Evolutionary conservation across 2,329 filamentous ascomycete genomes (phyloP), one percentile per base, ranked within the genome.

Genomic region (Capronia coronata): DNA sequence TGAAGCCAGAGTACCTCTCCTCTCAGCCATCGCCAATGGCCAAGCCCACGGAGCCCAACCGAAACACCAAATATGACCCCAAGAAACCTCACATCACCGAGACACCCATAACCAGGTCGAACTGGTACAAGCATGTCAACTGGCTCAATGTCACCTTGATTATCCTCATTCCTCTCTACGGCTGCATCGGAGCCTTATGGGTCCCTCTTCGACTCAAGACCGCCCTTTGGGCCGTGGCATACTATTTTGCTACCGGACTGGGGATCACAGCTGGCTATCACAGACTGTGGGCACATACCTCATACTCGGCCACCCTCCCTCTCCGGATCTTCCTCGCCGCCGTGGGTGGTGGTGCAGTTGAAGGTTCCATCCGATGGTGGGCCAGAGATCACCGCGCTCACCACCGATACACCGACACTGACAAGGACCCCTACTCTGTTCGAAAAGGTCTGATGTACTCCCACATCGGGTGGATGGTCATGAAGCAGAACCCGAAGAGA

Each of bases 91-190:
- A 94, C 70, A 93, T 94, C 70, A 82, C 87, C 58, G 88, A 94
- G 58, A 79, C 80, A 56, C 84, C 86, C 50, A 83, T 94, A 61
- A 94, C 87, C 52, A 77, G 75, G 69, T 73, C 76, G 63, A 95
- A 94, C 75, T 93, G 87, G 86, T 83, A 89, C 72, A 84, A 90
- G 73, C 89, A 95, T 66, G 78, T 95, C 75, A 89, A 94, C 77
- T 95, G 89, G 88, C 77, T 95, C 59, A 95, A 94, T 69, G 83
- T 87, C 56, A 78, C 76, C 55, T 78, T 95, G 67, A 91, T 94
- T 66, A 69, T 94, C 58, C 75, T 84, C 59, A 77, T 94, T 39
- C 89, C 90, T 35, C 55, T 90, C 41, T 74, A 79, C 50, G 89
- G 89, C 56, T 78, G 84, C 64, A 69, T 93, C 61, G 77, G 80